Percentiles rank a stretch among this genome's conserved stretches.
Evolutionary conservation across 2,329 filamentous ascomycete genomes (phyloP).

Genomic region (Claviceps fusiformis): DNA sequence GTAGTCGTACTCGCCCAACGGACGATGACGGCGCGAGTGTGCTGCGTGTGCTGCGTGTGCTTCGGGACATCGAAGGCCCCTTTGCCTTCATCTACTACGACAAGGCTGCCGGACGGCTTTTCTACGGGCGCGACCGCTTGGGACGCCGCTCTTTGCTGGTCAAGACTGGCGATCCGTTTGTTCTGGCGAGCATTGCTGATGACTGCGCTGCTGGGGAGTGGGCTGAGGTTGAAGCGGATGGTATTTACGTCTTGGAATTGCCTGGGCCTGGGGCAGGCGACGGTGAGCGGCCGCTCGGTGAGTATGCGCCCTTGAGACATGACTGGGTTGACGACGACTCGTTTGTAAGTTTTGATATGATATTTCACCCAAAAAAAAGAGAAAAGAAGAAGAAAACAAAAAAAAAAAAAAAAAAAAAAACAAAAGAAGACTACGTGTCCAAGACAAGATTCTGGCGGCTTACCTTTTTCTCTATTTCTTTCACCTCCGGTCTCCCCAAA

Average conservation of each 20-base stretch:
- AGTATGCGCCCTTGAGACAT: slow-evolving; percentile 11
- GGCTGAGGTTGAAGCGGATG: slow-evolving; percentile 73
- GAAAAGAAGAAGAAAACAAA: too few species aligned
- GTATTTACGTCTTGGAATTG: slow-evolving; percentile 58
- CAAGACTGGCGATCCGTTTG: slow-evolving; percentile 34
- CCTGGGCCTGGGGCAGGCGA: slow-evolving; percentile 6
- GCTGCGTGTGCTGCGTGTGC: slow-evolving; percentile 37
- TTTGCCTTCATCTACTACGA: slow-evolving; percentile 86
- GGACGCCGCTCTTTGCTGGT: slow-evolving; percentile 72
- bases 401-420: too few species aligned
- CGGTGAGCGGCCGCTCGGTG: neutral
- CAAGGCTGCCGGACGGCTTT: slow-evolving; percentile 44
- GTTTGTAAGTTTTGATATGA: slow-evolving; percentile 27
- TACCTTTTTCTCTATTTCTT: slow-evolving; percentile 14
- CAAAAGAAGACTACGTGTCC: neutral
- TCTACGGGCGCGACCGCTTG: slow-evolving; percentile 76
- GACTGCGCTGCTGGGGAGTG: slow-evolving; percentile 35
- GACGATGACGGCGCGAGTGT: slow-evolving; percentile 19
- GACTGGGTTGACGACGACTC: slow-evolving; percentile 22
- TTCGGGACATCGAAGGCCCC: slow-evolving; percentile 60
- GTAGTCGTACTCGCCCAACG: slow-evolving; percentile 7
- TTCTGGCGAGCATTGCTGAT: slow-evolving; percentile 60
- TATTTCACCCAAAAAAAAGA: neutral
- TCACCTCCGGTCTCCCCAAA: too few species aligned
- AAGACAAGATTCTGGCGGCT: slow-evolving; percentile 20